Base-by-base conservation (phyloP, 2,329 filamentous ascomycete species). In the Paraconiothyrium brasiliense region DNA sequence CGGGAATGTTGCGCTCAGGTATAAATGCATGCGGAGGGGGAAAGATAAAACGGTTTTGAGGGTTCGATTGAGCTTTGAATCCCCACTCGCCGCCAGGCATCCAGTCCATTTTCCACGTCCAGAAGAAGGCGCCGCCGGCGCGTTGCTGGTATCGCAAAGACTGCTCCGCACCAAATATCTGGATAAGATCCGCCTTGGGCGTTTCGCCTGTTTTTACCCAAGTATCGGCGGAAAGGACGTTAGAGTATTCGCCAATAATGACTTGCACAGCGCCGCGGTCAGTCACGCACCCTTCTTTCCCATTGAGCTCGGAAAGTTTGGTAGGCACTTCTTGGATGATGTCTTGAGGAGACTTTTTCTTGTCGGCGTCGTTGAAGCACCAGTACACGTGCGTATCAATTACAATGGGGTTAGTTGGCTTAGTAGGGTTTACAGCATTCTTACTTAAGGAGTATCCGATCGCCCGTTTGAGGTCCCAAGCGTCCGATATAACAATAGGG, bases 101-200 rank as follows among this genome's bases (percentile, higher is more conserved):
- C 85, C 86, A 88, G 64, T 86, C 81, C 85, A 88, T 88, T 58
- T 86, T 86, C 69, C 80, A 85, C 0, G 86, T 88, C 86, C 86
- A 88, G 76, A 88, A 89, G 68, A 83, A 87, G 35, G 79, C 80
- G 1, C 86, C 86, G 2, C 83, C 83, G 14, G 83, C 74, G 48
- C 79, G 80, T n/a, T 80, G 68, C 59, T 85, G 81, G 73, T 83
- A 88, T 47, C 78, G 78, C 11, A 77, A 68, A 30, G 78, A 82
- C 67, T 88, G 82, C 1, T 79, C 80, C 48, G 79, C 76, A 13
- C 84, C 84, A 66, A 87, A 86, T 24, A 80, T 73, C 3, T 69
- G 71, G 0, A 80, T 78, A 7, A 83, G 74, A 7, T 81, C 76
- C 27, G 80, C 75, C 59, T 79, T 79, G 3, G 76, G 59, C 3